Evolutionary conservation across 768 basidiomycete species (phyloP).

Genomic region (Leccinellum luteum): DNA sequence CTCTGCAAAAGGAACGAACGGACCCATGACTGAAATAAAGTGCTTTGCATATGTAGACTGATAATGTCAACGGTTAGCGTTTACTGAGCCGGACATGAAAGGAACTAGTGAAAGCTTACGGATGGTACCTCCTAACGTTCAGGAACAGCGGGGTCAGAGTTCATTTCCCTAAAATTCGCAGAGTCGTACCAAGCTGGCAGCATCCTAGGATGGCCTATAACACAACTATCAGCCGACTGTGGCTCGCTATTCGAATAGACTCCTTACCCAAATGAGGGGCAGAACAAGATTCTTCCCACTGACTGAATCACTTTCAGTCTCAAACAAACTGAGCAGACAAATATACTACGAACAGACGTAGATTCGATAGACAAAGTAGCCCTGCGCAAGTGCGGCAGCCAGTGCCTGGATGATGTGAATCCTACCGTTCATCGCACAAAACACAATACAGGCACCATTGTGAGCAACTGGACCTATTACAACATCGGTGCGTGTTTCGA

Average conservation of each 20-base stretch:
- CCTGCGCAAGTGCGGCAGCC: constrained; percentile 4
- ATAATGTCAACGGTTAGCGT: background rate
- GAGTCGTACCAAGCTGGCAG: constrained; percentile 10
- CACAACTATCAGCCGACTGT: background rate
- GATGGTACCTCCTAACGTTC: background rate
- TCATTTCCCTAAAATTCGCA: no score
- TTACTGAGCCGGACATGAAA: background rate
- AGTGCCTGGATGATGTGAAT: constrained; percentile 2
- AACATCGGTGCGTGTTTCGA: background rate
- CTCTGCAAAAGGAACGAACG: background rate
- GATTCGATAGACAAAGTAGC: constrained; percentile 13
- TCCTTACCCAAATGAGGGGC: constrained; percentile 13
- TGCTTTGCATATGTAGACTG: constrained; percentile 4
- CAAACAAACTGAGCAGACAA: no score
- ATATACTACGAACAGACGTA: constrained; percentile 4
- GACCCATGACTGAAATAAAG: constrained; percentile 4
- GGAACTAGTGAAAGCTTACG: background rate
- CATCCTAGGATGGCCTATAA: constrained; percentile 2
- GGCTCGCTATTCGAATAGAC: background rate
- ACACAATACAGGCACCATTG: background rate
- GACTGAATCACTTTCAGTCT: constrained; percentile 1
- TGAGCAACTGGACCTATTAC: constrained; percentile 5
- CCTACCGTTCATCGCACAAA: background rate
- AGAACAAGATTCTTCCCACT: background rate
- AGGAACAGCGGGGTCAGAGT: background rate